Evolutionary conservation across 1,139 yeast genomes (phyloP).

Genomic region (Yamadazyma siamensis): DNA sequence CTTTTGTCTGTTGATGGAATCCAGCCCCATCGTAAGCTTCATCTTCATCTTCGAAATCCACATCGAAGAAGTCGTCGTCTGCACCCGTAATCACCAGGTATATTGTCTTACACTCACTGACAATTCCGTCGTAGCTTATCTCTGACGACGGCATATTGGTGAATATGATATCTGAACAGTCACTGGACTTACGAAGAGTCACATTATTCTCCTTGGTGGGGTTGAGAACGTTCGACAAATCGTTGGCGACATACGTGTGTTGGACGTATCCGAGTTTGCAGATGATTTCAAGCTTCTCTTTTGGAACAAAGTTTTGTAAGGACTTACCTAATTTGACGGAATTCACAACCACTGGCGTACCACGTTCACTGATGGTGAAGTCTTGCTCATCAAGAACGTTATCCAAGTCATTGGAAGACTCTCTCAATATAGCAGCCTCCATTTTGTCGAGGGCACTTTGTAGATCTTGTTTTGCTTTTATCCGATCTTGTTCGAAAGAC

Average conservation of each 20-base stretch:
- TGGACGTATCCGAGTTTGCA: constrained; percentile 83
- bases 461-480: constrained; percentile 68
- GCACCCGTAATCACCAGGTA: constrained; percentile 83
- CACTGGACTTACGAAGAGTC: constrained; percentile 26
- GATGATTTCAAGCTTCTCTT: constrained; percentile 71
- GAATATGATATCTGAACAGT: constrained; percentile 51
- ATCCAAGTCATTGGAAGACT: constrained; percentile 55
- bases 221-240: constrained; percentile 37
- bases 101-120: constrained; percentile 73
- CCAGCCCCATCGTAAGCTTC: constrained; percentile 32
- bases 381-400: constrained; percentile 51
- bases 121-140: constrained; percentile 84
- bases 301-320: constrained; percentile 78
- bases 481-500: constrained; percentile 66
- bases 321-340: constrained; percentile 86
- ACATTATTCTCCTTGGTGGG: constrained; percentile 33
- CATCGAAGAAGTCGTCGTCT: constrained; percentile 92
- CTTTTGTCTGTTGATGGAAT: constrained; percentile 14
- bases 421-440: constrained; percentile 78
- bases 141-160: constrained; percentile 77
- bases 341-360: constrained; percentile 63
- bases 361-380: constrained; percentile 51
- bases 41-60: constrained; percentile 94
- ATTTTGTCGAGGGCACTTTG: constrained; percentile 77
- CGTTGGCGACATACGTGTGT: constrained; percentile 49